phyloP scores from a whole-genome alignment of 2,329 filamentous ascomycete genomes.

The Camillea tinctor region DNA sequence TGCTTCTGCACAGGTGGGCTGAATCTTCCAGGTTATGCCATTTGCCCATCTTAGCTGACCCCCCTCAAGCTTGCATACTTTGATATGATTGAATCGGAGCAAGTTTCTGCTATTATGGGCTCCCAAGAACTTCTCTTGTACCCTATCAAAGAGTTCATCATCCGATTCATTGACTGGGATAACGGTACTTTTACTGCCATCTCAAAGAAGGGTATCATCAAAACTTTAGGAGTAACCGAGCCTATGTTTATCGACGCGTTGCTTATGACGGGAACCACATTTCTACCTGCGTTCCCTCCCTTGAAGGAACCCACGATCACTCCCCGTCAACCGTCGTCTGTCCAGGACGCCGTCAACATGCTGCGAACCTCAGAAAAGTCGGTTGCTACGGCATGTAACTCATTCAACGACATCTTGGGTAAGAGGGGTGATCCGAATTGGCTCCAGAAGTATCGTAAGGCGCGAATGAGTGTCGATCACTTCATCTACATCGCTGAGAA shows the following conservation, averaged over 20 bases:
- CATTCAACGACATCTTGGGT: slow-evolving; percentile 72
- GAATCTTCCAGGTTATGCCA: not conserved
- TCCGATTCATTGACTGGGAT: slow-evolving; percentile 66
- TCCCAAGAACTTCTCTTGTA: slow-evolving; percentile 84
- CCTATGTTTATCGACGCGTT: slow-evolving; percentile 80
- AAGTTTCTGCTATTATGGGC: slow-evolving; percentile 77
- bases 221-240: slow-evolving; percentile 63
- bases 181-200: slow-evolving; percentile 59
- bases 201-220: slow-evolving; percentile 68
- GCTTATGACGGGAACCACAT: slow-evolving; percentile 78
- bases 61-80: slow-evolving; percentile 71
- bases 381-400: slow-evolving; percentile 71
- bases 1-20: slow-evolving; percentile 76
- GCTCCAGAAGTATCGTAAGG: slow-evolving; percentile 82
- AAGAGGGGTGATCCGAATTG: slow-evolving; percentile 71
- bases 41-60: slow-evolving; percentile 25
- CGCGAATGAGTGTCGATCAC: slow-evolving; percentile 81
- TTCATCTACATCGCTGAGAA: slow-evolving; percentile 76
- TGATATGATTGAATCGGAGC: slow-evolving; percentile 63
- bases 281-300: slow-evolving; percentile 76
- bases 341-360: slow-evolving; percentile 76
- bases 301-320: slow-evolving; percentile 61
- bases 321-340: slow-evolving; percentile 56
- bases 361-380: slow-evolving; percentile 68
- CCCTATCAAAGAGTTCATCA: slow-evolving; percentile 75